phyloP scores from a whole-genome alignment of 345 rosid genomes.

The Lepidium africanum region DNA sequence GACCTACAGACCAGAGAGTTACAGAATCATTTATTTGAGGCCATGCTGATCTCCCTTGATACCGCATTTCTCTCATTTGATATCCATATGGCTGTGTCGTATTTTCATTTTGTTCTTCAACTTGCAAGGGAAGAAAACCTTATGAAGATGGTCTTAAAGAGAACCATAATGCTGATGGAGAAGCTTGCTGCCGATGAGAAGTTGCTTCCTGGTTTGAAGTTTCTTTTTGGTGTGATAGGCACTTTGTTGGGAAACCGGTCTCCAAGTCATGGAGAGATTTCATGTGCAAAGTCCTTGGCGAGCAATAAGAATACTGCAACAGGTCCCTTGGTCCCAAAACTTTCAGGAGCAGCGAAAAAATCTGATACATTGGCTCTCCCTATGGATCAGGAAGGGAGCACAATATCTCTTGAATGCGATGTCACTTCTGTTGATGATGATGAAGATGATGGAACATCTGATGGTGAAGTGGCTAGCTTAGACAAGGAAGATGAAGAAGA shows the following conservation, averaged over 20 bases:
- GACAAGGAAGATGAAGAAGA: slow-evolving; percentile 98
- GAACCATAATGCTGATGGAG: slow-evolving; percentile 60
- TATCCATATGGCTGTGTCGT: slow-evolving; percentile 62
- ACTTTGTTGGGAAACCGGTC: slow-evolving; percentile 51
- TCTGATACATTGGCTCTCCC: slow-evolving; percentile 63
- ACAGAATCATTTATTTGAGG: slow-evolving; percentile 76
- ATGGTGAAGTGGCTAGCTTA: slow-evolving; percentile 94
- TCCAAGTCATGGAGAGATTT: slow-evolving; percentile 40
- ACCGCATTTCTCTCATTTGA: slow-evolving; percentile 76
- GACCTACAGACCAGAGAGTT: slow-evolving; percentile 43
- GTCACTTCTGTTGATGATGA: slow-evolving; percentile 95
- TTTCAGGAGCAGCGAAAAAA: slow-evolving; percentile 57
- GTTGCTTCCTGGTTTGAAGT: slow-evolving; percentile 71
- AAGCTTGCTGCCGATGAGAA: slow-evolving; percentile 61
- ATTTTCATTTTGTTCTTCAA: slow-evolving; percentile 72
- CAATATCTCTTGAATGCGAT: slow-evolving; percentile 77
- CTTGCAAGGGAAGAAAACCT: slow-evolving; percentile 63
- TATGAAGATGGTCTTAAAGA: slow-evolving; percentile 60
- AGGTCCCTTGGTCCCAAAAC: slow-evolving; percentile 49
- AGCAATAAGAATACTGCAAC: slow-evolving; percentile 30
- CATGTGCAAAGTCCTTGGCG: slow-evolving; percentile 43
- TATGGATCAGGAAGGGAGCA: slow-evolving; percentile 64
- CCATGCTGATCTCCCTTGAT: slow-evolving; percentile 66
- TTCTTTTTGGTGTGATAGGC: slow-evolving; percentile 78
- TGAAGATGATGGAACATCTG: slow-evolving; percentile 99